Conservation (phyloP, 1,284 basidiomycete species). For the Sporisorium graminicola region DNA sequence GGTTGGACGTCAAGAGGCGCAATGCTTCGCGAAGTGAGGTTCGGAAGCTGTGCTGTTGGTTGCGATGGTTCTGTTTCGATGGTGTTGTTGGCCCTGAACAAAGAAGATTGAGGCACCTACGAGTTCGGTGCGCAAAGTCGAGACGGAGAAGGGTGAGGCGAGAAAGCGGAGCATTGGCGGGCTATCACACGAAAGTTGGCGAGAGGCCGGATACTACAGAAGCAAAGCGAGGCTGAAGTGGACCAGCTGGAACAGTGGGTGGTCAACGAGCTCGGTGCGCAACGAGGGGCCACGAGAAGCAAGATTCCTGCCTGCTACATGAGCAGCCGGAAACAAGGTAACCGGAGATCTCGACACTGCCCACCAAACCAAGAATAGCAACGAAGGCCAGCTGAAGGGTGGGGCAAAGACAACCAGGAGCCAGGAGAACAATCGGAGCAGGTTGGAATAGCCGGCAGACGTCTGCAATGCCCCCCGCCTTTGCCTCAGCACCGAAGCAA, state of each 20-base stretch:
- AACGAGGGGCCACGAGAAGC: too few species aligned
- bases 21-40: not conserved
- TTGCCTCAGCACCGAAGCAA: slow-evolving; percentile 6
- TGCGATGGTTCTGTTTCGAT: too few species aligned
- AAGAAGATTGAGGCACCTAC: too few species aligned
- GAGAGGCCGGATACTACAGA: not conserved
- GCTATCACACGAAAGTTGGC: not conserved
- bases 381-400: not conserved
- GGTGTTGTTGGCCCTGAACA: too few species aligned
- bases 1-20: not conserved
- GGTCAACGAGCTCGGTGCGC: too few species aligned
- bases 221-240: not conserved
- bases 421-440: not conserved
- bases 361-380: not conserved
- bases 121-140: not conserved
- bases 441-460: not conserved
- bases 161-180: not conserved
- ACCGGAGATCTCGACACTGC: not conserved
- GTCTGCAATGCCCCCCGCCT: not conserved
- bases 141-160: not conserved
- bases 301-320: too few species aligned
- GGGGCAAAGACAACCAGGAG: not conserved
- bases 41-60: too few species aligned
- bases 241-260: not conserved
- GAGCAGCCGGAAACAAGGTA: not conserved